Conservation (phyloP, 805 yeast genomes). For the Candida succiphila region DNA sequence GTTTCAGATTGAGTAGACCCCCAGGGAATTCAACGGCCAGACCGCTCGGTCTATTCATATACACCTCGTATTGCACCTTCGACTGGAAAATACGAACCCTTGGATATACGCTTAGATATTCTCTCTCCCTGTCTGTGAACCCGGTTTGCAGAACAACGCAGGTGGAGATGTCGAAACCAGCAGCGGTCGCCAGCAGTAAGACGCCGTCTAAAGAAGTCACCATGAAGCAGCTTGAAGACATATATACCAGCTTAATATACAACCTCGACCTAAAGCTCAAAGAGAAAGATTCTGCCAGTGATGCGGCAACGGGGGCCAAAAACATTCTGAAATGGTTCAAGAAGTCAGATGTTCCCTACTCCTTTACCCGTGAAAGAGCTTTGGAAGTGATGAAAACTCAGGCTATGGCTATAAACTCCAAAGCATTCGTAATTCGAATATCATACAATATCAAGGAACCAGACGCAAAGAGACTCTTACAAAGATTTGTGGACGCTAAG, state of each 20-base stretch:
- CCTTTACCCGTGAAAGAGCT: slow-evolving; percentile 46
- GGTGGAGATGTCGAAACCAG: too few species aligned
- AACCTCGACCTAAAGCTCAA: slow-evolving; percentile 26
- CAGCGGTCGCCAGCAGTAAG: slow-evolving; percentile 14
- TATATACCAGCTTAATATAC: slow-evolving; percentile 41
- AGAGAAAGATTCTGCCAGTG: neutral
- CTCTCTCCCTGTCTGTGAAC: too few species aligned
- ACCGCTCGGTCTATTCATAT: too few species aligned
- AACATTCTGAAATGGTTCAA: slow-evolving; percentile 2
- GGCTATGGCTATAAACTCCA: slow-evolving; percentile 34
- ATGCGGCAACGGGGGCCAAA: neutral
- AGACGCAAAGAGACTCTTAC: slow-evolving; percentile 38
- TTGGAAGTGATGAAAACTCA: slow-evolving; percentile 39
- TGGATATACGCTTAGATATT: too few species aligned
- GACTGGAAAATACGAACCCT: too few species aligned
- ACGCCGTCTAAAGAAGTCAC: slow-evolving; percentile 45
- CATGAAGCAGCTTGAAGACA: slow-evolving; percentile 47
- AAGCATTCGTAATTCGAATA: slow-evolving; percentile 41
- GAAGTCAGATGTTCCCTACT: slow-evolving; percentile 30
- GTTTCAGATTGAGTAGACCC: too few species aligned
- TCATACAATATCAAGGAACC: slow-evolving; percentile 39
- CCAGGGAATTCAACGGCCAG: too few species aligned
- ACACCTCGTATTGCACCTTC: too few species aligned
- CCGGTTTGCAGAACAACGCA: too few species aligned
- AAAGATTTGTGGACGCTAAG: slow-evolving; percentile 47